Evolutionary conservation across 345 rosid species (phyloP).

Genomic region (Aethionema arabicum): DNA sequence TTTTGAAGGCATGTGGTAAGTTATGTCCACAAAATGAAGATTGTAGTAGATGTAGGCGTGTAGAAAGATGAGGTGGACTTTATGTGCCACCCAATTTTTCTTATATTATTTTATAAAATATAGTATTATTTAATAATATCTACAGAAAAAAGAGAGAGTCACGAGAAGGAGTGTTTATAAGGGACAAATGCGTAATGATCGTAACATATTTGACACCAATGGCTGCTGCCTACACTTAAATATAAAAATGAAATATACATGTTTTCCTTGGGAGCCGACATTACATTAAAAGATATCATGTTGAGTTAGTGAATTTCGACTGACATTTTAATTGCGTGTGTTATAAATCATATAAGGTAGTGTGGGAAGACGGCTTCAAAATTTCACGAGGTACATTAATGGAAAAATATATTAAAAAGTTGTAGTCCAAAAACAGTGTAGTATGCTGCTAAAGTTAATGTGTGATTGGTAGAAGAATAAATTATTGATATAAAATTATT

Average conservation of each 20-base stretch:
- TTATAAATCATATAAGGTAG: too few species aligned
- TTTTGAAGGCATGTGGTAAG: slow-evolving; percentile 35
- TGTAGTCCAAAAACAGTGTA: too few species aligned
- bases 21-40: slow-evolving; percentile 26
- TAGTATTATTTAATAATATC: slow-evolving; percentile 11
- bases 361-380: too few species aligned
- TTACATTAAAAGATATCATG: slow-evolving; percentile 4
- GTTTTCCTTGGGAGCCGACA: slow-evolving; percentile 35
- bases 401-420: too few species aligned
- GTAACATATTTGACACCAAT: slow-evolving; percentile 28
- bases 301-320: too few species aligned
- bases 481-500: too few species aligned
- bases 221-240: slow-evolving; percentile 23
- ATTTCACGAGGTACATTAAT: too few species aligned
- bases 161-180: slow-evolving; percentile 25
- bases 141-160: slow-evolving; percentile 21
- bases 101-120: background rate
- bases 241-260: slow-evolving; percentile 1
- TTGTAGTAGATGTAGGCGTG: slow-evolving; percentile 24
- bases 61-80: slow-evolving; percentile 40
- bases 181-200: slow-evolving; percentile 34
- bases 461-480: too few species aligned
- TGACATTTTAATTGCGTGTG: too few species aligned
- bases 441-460: too few species aligned
- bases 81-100: slow-evolving; percentile 37